Base-by-base conservation (phyloP, 208 protist genomes). In the Borovskyia barvae region DNA sequence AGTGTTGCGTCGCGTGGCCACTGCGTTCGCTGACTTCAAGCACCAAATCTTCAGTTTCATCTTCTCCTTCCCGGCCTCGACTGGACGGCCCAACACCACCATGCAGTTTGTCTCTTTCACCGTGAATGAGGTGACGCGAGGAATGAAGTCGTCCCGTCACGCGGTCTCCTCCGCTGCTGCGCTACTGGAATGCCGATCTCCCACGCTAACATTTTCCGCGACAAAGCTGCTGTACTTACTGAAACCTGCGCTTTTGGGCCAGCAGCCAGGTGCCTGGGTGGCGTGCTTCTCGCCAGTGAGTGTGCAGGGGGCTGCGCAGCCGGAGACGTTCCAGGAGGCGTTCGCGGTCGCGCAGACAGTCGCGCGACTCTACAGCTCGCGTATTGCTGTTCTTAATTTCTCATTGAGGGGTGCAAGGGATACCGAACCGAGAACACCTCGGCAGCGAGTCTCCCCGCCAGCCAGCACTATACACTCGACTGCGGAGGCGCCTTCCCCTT, bases 81-180 rank as follows among this genome's bases (percentile, higher is more conserved):
- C 64, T 3, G 64, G 64, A n/a, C 46, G 73, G 29, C 73, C 77
- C 0, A 90, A 91, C 63, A 83, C 82, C 5, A 94, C 87, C 1
- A 63, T 91, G 49, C 83, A 90, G 56, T 87, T 94, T 48, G 51
- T 94, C 3, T 90, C 87, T 1, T 63, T 93, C 3, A 57, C 81
- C 1, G 72, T 89, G 40, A 66, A 76, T 29, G 81, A 90, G 45
- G 53, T 82, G 9, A 41, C 73, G 11, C 59, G 75, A 1, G 77
- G 76, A 0, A 80, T 85, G 75, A 75, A 73, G 39, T 89, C 81
- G 12, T 88, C 83, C 12, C 75, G 87, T 0, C 81, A 94, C 51
- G 83, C 77, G 41, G 42, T 93, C 12, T 73, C 72, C 12, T 81
- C 79, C 0, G 72, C 78, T 1, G 82, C 82, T 0, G 67, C 77